Evolutionary conservation across 768 basidiomycete species (phyloP), one percentile per base, ranked within the genome.

Genomic region (Sarcodon aspratus): DNA sequence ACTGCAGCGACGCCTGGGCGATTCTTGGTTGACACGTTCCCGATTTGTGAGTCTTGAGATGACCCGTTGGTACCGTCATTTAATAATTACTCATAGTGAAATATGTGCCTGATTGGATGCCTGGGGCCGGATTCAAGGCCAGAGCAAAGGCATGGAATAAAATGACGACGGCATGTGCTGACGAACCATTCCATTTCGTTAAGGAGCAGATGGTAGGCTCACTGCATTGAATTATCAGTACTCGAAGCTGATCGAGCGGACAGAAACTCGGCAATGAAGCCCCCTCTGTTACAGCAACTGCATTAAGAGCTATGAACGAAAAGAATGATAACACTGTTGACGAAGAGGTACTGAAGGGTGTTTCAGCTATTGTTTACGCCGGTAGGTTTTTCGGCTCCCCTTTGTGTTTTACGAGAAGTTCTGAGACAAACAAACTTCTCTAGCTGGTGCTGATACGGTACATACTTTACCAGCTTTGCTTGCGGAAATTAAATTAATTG

Each of bases 201-300:
- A 60, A 62, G 57, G 45, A 58, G 33, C 54, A 61, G 33, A 59
- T 71, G 61, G 69, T 70, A 36, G 6, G 58, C 46, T 5, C 12
- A 7, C 12, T 42, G 3, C 27, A 13, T 2, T 15, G 8, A 9
- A 42, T 17, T 42, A 42, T 42, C 40, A 13, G 27, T 5, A 27
- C 2, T 9, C 13, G 3, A 8, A 5, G 13, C 40, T 42, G 40
- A 42, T 9, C 40, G 9, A 9, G 7, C 27, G 7, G 6, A 27
- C 40, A 42, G 40, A 17, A 15, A 9, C 17, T 15, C 12, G 40
- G 27, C 17, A 8, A 5, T 2, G 8, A 9, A 15, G 9, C 15
- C 15, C 40, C 7, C 11, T 13, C 13, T 11, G 40, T 42, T 13
- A 27, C 13, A 42, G 15, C 7, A 2, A 9, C 40, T 13, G 15